phyloP scores from a whole-genome alignment of 1,284 basidiomycete species.

The Marasmius oreades region DNA sequence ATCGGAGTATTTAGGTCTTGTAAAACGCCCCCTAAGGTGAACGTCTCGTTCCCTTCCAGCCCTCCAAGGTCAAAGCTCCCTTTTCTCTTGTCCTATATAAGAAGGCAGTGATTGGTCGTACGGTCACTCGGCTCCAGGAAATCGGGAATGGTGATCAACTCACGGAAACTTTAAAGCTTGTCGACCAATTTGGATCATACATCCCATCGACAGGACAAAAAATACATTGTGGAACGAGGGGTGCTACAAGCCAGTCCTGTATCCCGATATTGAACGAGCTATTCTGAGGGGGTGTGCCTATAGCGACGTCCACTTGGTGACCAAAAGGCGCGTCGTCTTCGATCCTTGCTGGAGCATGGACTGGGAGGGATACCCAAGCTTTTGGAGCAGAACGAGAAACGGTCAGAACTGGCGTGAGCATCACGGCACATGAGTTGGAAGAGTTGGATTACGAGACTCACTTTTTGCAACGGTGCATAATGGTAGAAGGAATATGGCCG shows the following conservation, averaged over 20 bases:
- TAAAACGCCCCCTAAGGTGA: not conserved
- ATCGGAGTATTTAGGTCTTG: not conserved
- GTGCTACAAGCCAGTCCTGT: not conserved
- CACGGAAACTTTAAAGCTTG: too few species aligned
- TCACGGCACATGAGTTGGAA: too few species aligned
- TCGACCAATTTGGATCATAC: not conserved
- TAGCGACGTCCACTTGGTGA: not conserved
- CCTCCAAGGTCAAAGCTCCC: not conserved
- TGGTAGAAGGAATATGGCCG: too few species aligned
- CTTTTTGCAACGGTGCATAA: too few species aligned
- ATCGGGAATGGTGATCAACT: too few species aligned
- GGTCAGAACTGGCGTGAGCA: too few species aligned
- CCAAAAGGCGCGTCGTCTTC: not conserved
- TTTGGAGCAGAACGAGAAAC: too few species aligned
- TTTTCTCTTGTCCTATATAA: not conserved
- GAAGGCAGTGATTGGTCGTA: too few species aligned
- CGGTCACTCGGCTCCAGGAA: too few species aligned
- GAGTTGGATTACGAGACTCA: too few species aligned
- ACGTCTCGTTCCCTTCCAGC: not conserved
- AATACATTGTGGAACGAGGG: not conserved
- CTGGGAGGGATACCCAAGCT: not conserved
- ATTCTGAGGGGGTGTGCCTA: not conserved
- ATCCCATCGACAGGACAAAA: not conserved
- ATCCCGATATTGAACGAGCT: not conserved
- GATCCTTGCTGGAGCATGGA: not conserved